Evolutionary conservation across 2,329 filamentous ascomycete genomes (phyloP).

Genomic region (Anthostomella pinea): DNA sequence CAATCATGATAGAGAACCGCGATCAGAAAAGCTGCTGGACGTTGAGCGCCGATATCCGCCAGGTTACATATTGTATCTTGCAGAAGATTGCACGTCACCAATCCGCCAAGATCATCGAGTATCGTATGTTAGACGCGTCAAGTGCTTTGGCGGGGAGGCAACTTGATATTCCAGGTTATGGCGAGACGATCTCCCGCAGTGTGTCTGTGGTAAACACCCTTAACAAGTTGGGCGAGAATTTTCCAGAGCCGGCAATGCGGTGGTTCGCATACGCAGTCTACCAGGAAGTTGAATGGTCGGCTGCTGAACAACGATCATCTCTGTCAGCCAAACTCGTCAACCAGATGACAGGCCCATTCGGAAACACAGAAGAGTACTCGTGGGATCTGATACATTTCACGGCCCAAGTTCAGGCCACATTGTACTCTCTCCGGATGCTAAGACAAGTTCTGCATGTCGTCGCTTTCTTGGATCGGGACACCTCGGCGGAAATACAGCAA

Average conservation of each 20-base stretch:
- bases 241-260: constrained; percentile 16
- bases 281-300: constrained; percentile 34
- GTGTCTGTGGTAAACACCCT: constrained; percentile 27
- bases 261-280: constrained; percentile 38
- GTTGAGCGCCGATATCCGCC: constrained; percentile 33
- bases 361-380: constrained; percentile 33
- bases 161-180: constrained; percentile 25
- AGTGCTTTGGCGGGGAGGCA: constrained; percentile 29
- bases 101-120: constrained; percentile 34
- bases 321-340: constrained; percentile 31
- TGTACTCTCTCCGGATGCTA: constrained; percentile 60
- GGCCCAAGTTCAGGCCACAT: constrained; percentile 57
- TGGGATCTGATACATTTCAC: constrained; percentile 62
- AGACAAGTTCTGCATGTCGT: constrained; percentile 44
- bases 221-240: constrained; percentile 14
- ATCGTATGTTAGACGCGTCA: constrained; percentile 33
- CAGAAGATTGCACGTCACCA: constrained; percentile 15
- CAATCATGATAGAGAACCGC: constrained; percentile 39
- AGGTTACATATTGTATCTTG: constrained; percentile 37
- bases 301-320: constrained; percentile 30
- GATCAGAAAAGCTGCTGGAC: constrained; percentile 39
- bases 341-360: constrained; percentile 22
- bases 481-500: constrained; percentile 14
- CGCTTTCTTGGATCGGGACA: constrained; percentile 7
- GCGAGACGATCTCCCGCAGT: constrained; percentile 20